Evolutionary conservation across 2,329 filamentous ascomycete genomes (phyloP), one percentile per base, ranked within the genome.

Genomic region (Fonsecaea monophora): DNA sequence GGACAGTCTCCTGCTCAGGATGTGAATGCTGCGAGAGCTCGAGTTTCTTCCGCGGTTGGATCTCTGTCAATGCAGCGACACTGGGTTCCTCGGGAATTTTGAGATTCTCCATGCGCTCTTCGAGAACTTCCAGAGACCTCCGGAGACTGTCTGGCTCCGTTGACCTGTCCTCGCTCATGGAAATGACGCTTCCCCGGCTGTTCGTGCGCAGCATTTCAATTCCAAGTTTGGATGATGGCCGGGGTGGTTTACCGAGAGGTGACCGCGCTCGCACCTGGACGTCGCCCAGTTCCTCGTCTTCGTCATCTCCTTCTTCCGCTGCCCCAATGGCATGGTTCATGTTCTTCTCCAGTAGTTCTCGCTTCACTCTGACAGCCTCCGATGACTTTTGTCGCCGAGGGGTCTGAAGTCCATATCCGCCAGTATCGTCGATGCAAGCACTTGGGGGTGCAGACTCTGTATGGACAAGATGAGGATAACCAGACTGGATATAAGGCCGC

Each of bases 161-260:
- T 73, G 76, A 56, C 73, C 75, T 40, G 76, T 82, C 80, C 53
- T 82, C 81, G 58, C 77, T 77, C 59, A 78, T 79, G 62, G 80
- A 82, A 42, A 82, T 81, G 37, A 92, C 86, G 74, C 94, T 97
- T 57, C 96, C 94, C 73, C 94, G 90, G 75, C 92, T 97, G 77
- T 97, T 96, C 21, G 94, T 96, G 56, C 94, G 89, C 92, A 97
- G 94, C 94, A 98, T 97, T 78, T 98, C 94, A 58, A 93, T 95
- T 1, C 93, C 93, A 1, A 98, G 86, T 78, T 97, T 97, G 0
- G 93, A 97, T 62, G 90, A 91, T 12, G 91, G 90, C 30, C 91
- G 84, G 42, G 84, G 82, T 15, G 80, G 82, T 42, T 86, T 82
- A 48, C 82, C 68, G 73, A 84, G 71, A 58, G 81, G 81, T 77